phyloP scores from a whole-genome alignment of 1,139 yeast genomes.

The Hansenula lynferdii region DNA sequence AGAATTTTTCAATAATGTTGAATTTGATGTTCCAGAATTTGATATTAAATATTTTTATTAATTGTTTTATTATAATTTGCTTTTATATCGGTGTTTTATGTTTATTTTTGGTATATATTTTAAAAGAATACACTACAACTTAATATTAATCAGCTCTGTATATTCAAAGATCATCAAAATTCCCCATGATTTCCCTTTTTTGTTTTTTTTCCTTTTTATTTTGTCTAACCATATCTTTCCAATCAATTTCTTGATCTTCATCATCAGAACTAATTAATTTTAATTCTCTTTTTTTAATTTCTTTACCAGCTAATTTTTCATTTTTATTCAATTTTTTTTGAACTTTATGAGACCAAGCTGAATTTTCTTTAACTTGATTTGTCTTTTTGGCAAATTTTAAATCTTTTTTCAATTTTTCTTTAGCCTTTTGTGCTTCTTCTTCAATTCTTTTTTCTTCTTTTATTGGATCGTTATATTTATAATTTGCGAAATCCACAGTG shows the following conservation, averaged over 20 bases:
- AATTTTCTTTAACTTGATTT: conserved; percentile 46
- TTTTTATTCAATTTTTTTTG: conserved; percentile 60
- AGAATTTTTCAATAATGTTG: conserved; percentile 9
- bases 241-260: conserved; percentile 62
- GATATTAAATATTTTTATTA: conserved; percentile 8
- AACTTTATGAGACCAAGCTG: conserved; percentile 75
- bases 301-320: conserved; percentile 60
- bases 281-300: conserved; percentile 41
- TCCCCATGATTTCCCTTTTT: conserved; percentile 42
- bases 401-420: conserved; percentile 34
- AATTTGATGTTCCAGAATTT: conserved; percentile 16
- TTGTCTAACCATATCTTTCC: conserved; percentile 78
- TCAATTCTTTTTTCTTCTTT: conserved; percentile 62
- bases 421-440: no score
- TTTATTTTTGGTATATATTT: no score
- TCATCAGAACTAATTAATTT: conserved; percentile 50
- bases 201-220: conserved; percentile 52
- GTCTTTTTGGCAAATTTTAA: conserved; percentile 42
- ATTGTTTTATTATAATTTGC: no score
- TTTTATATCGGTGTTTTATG: no score
- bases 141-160: not conserved
- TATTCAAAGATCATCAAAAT: conserved; percentile 66
- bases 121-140: no score
- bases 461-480: conserved; percentile 55
- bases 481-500: conserved; percentile 58